phyloP scores from a whole-genome alignment of 2,329 filamentous ascomycete species.

The Fusarium brachygibbosum region DNA sequence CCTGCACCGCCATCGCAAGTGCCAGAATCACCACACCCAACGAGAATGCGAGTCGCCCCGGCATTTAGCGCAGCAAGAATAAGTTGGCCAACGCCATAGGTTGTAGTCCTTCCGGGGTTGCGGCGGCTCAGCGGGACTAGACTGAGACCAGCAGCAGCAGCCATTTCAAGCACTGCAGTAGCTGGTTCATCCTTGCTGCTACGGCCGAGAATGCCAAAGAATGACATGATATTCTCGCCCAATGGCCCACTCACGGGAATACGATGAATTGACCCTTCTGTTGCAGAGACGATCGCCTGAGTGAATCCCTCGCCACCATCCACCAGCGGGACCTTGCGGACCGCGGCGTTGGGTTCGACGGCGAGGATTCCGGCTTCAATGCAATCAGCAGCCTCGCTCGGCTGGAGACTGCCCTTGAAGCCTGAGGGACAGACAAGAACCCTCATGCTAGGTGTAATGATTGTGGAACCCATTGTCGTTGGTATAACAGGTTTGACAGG shows the following conservation, averaged over 20 bases:
- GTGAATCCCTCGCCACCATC: slow-evolving; percentile 68
- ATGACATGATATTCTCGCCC: slow-evolving; percentile 57
- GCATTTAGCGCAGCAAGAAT: slow-evolving; percentile 61
- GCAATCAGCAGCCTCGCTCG: slow-evolving; percentile 63
- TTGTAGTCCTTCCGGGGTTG: slow-evolving; percentile 63
- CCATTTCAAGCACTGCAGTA: slow-evolving; percentile 67
- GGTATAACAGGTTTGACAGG: accelerated
- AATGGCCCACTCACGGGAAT: slow-evolving; percentile 61
- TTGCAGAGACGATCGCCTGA: slow-evolving; percentile 59
- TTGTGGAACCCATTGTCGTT: slow-evolving; percentile 4
- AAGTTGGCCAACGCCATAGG: slow-evolving; percentile 65
- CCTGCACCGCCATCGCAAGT: slow-evolving; percentile 67
- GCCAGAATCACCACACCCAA: slow-evolving; percentile 68
- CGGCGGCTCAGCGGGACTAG: slow-evolving; percentile 60
- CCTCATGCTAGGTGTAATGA: slow-evolving; percentile 38
- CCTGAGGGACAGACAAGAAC: slow-evolving; percentile 66
- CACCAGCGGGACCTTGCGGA: slow-evolving; percentile 64
- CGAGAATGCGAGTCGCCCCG: slow-evolving; percentile 60
- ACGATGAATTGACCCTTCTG: slow-evolving; percentile 56
- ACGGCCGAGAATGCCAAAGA: slow-evolving; percentile 60
- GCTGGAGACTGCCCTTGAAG: slow-evolving; percentile 66
- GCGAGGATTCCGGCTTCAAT: slow-evolving; percentile 25
- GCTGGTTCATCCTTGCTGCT: slow-evolving; percentile 29
- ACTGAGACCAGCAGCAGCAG: slow-evolving; percentile 65
- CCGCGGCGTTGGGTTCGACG: slow-evolving; percentile 45